Evolutionary conservation across 1,139 yeast species (phyloP).

Genomic region (Yamadazyma sp.): DNA sequence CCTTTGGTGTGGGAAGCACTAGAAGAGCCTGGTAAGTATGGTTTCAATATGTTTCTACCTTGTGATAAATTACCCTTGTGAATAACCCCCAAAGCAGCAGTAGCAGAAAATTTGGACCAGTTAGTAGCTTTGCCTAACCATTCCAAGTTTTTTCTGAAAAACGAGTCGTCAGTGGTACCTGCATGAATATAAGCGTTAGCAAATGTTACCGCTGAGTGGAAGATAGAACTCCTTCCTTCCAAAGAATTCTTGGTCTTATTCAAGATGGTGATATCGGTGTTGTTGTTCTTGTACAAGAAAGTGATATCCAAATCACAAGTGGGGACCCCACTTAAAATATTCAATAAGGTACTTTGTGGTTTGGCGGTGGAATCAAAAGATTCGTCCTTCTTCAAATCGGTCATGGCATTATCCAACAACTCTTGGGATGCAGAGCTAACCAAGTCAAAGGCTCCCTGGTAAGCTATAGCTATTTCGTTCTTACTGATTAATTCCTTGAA

Average conservation of each 20-base stretch:
- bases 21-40: conserved; percentile 85
- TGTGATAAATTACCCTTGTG: conserved; percentile 93
- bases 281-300: conserved; percentile 81
- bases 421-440: conserved; percentile 95
- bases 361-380: conserved; percentile 35
- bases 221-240: conserved; percentile 91
- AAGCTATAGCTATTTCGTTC: conserved; percentile 57
- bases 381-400: conserved; percentile 41
- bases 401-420: conserved; percentile 62
- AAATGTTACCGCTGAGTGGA: conserved; percentile 95
- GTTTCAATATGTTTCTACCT: conserved; percentile 83
- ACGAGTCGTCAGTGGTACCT: conserved; percentile 94
- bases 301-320: conserved; percentile 92
- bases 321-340: conserved; percentile 87
- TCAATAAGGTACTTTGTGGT: conserved; percentile 48
- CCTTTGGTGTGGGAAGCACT: conserved; percentile 90
- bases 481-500: conserved; percentile 59
- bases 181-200: conserved; percentile 94
- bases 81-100: conserved; percentile 97
- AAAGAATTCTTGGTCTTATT: conserved; percentile 78
- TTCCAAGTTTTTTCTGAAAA: conserved; percentile 85
- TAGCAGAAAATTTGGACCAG: conserved; percentile 97
- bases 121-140: conserved; percentile 97
- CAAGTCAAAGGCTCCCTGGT: conserved; percentile 93
- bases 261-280: conserved; percentile 79